These are phyloP conservation scores for Boletus insuetus DNA, from an alignment of 768 basidiomycete genomes.

Conservation along the genomic window DNA sequence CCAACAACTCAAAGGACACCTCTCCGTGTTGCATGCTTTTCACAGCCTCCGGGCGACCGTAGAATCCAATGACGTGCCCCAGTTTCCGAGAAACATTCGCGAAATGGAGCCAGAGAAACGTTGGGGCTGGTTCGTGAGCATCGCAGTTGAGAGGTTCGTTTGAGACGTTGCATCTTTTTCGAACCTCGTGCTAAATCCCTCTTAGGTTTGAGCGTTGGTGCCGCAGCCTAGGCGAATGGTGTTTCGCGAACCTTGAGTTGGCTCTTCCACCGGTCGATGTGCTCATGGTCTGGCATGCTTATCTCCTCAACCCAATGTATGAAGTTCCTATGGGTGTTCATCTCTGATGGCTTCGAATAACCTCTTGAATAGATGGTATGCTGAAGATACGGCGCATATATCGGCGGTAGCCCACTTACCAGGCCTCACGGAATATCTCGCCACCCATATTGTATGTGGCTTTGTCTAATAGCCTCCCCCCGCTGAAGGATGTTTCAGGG, in stretches of 20 bases:
- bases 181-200: not conserved
- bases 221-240: not conserved
- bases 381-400: constrained; percentile 15
- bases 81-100: constrained; percentile 10
- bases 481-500: constrained; percentile 1
- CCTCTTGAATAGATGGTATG: constrained; percentile 22
- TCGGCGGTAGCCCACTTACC: not conserved
- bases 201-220: constrained; percentile 38
- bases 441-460: constrained; percentile 10
- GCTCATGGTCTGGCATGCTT: constrained; percentile 41
- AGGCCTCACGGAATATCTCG: constrained; percentile 5
- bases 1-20: constrained; percentile 31
- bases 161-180: not conserved
- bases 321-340: not conserved
- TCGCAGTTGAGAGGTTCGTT: constrained; percentile 37
- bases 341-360: not conserved
- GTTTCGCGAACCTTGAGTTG: not conserved
- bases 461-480: not conserved
- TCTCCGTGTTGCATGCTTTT: constrained; percentile 29
- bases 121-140: constrained; percentile 39
- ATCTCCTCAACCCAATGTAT: constrained; percentile 38
- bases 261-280: constrained; percentile 38
- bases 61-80: constrained; percentile 11
- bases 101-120: constrained; percentile 26
- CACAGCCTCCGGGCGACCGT: constrained; percentile 21